A percentile compares a stretch with the other conserved stretches of the same genome.
These are phyloP conservation scores for Magnaporthiopsis incrustans DNA, from an alignment of 2,329 filamentous ascomycete genomes.

Conservation along the genomic window DNA sequence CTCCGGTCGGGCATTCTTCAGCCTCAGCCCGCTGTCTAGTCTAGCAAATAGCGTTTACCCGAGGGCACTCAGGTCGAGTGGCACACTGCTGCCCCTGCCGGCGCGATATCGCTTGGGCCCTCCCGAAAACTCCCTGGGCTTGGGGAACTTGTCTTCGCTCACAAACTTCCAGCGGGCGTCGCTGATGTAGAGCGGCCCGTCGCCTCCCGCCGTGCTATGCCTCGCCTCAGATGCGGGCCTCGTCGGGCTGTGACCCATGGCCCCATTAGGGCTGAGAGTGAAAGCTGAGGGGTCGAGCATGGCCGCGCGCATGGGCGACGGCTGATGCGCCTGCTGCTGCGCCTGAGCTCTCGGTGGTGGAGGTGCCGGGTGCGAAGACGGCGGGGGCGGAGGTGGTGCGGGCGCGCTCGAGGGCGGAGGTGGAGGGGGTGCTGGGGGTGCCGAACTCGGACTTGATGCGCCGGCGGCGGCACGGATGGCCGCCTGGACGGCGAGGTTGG, in stretches of 20 bases:
- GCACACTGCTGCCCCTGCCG: conserved; percentile 88
- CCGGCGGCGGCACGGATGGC: conserved; percentile 28
- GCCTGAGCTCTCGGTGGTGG: conserved; percentile 22
- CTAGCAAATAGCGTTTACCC: not conserved
- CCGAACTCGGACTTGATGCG: conserved; percentile 13
- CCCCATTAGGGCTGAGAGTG: conserved; percentile 60
- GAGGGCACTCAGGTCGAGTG: conserved; percentile 66
- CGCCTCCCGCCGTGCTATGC: conserved; percentile 21
- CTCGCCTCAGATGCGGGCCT: conserved; percentile 21
- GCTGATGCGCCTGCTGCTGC: conserved; percentile 26
- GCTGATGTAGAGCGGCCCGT: conserved; percentile 42
- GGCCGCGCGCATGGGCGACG: conserved; percentile 45
- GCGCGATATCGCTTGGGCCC: conserved; percentile 74
- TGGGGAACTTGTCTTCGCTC: conserved; percentile 71
- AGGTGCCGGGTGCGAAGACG: conserved; percentile 24
- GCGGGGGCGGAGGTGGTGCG: conserved; percentile 32
- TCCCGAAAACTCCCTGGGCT: conserved; percentile 73
- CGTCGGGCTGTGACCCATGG: conserved; percentile 39
- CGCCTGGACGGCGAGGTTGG: conserved; percentile 31
- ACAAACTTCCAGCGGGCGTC: conserved; percentile 85
- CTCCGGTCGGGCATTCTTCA: not conserved
- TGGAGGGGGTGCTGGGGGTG: conserved; percentile 29
- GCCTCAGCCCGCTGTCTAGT: not conserved
- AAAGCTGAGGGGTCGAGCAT: conserved; percentile 71
- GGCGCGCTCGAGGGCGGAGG: conserved; percentile 21